These are phyloP conservation scores for Scheffersomyces stambukii DNA, from an alignment of 1,139 yeast species.

Conservation along the genomic window DNA sequence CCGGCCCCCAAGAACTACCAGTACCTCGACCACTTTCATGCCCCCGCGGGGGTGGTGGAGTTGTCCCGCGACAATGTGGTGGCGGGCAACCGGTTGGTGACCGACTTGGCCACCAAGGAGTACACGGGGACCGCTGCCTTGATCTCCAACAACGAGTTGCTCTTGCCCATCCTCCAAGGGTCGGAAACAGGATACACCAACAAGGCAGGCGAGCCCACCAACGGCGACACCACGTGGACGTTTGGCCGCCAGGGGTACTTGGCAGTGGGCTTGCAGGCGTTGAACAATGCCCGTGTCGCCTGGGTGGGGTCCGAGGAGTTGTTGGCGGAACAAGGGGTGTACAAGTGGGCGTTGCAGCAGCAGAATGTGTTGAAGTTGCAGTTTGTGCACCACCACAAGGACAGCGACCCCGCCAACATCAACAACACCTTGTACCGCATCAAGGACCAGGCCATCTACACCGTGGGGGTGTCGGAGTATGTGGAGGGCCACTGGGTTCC, in stretches of 20 bases:
- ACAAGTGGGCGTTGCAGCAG: slow-evolving; percentile 75
- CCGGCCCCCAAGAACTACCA: slow-evolving; percentile 76
- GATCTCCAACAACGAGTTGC: slow-evolving; percentile 47
- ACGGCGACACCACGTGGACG: slow-evolving; percentile 63
- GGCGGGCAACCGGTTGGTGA: slow-evolving; percentile 18
- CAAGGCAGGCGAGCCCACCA: slow-evolving; percentile 31
- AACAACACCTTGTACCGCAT: slow-evolving; percentile 60
- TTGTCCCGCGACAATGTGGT: slow-evolving; percentile 23
- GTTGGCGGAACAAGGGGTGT: slow-evolving; percentile 47
- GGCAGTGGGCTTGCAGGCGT: slow-evolving; percentile 79
- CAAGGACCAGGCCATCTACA: slow-evolving; percentile 62
- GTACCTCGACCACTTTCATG: slow-evolving; percentile 62
- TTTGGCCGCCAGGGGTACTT: slow-evolving; percentile 77
- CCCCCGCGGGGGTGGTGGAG: slow-evolving; percentile 17
- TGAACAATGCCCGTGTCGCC: slow-evolving; percentile 69
- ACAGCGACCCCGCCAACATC: slow-evolving; percentile 34
- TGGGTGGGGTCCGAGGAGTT: slow-evolving; percentile 75
- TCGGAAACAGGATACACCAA: slow-evolving; percentile 64
- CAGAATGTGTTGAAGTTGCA: slow-evolving; percentile 59
- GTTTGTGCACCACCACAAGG: slow-evolving; percentile 49
- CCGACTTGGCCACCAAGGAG: slow-evolving; percentile 12
- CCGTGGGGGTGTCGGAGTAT: slow-evolving; percentile 67
- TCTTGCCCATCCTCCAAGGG: slow-evolving; percentile 71
- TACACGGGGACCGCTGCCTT: slow-evolving; percentile 42
- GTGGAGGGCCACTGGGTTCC: slow-evolving; percentile 66